Percentiles rank a stretch among this genome's conserved stretches.
Evolutionary conservation across 495 filamentous ascomycete species (phyloP).

Genomic region (Tuber brumale): DNA sequence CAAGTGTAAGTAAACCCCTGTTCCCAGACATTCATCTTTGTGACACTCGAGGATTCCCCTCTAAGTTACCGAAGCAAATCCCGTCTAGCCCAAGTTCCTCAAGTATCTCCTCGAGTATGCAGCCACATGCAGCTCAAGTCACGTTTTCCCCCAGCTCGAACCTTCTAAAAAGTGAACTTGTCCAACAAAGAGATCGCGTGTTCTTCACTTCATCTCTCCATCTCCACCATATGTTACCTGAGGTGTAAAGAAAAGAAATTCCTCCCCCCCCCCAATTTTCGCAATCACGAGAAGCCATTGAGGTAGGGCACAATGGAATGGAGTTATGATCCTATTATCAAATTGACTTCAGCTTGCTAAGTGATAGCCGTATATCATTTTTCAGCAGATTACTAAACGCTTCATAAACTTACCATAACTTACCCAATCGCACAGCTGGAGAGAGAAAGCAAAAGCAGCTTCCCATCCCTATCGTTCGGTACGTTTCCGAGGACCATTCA

Average conservation of each 20-base stretch:
- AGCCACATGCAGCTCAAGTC: conserved; percentile 28
- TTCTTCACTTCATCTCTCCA: background rate
- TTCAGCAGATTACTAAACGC: background rate
- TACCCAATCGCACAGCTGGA: background rate
- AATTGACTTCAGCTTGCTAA: background rate
- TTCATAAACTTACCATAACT: background rate
- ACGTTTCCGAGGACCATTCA: background rate
- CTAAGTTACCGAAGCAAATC: conserved; percentile 26
- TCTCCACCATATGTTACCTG: background rate
- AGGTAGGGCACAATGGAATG: background rate
- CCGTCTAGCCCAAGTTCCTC: conserved; percentile 17
- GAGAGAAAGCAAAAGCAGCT: background rate
- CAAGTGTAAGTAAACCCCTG: conserved; percentile 13
- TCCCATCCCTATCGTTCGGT: background rate
- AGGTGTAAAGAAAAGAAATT: background rate
- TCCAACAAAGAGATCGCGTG: background rate
- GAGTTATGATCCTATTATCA: background rate
- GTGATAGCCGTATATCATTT: background rate
- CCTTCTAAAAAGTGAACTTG: background rate
- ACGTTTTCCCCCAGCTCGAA: conserved; percentile 24
- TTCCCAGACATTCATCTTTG: background rate
- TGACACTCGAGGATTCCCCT: background rate
- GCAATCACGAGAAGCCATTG: background rate
- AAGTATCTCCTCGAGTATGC: background rate
- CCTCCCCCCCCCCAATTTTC: background rate